Conservation (phyloP, 1,139 yeast genomes). For the Scheffersomyces stambukii region DNA sequence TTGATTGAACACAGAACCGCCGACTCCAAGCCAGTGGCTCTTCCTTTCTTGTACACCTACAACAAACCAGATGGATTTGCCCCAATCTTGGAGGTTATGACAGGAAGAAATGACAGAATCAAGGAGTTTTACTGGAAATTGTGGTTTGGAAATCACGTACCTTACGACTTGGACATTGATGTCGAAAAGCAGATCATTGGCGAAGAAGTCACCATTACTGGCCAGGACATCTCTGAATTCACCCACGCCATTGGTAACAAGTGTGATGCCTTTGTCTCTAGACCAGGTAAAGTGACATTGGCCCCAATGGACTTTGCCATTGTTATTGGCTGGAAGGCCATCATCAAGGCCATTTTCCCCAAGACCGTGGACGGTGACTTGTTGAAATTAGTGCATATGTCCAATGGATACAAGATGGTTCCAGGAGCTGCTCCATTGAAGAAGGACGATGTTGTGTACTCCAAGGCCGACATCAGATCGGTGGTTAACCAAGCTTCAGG, state of each 20-base stretch:
- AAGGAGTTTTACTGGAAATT: conserved; percentile 96
- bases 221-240: conserved; percentile 81
- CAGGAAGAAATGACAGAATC: conserved; percentile 86
- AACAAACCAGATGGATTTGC: conserved; percentile 88
- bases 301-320: conserved; percentile 99
- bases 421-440: conserved; percentile 89
- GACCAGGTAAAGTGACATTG: conserved; percentile 77
- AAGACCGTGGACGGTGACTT: conserved; percentile 94
- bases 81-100: conserved; percentile 87
- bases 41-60: conserved; percentile 76
- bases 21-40: conserved; percentile 66
- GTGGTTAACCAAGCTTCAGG: conserved; percentile 91
- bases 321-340: conserved; percentile 97
- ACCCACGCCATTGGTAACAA: conserved; percentile 97
- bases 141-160: conserved; percentile 77
- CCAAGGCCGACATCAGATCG: conserved; percentile 82
- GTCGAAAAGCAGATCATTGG: conserved; percentile 70
- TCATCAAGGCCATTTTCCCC: conserved; percentile 96
- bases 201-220: conserved; percentile 64
- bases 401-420: conserved; percentile 90
- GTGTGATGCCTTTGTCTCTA: conserved; percentile 90
- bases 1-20: conserved; percentile 89
- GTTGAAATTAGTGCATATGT: conserved; percentile 87
- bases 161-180: conserved; percentile 61
- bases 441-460: conserved; percentile 80